These are phyloP conservation scores for Pichia ethanolica DNA, from an alignment of 805 yeast genomes.

Conservation along the genomic window DNA sequence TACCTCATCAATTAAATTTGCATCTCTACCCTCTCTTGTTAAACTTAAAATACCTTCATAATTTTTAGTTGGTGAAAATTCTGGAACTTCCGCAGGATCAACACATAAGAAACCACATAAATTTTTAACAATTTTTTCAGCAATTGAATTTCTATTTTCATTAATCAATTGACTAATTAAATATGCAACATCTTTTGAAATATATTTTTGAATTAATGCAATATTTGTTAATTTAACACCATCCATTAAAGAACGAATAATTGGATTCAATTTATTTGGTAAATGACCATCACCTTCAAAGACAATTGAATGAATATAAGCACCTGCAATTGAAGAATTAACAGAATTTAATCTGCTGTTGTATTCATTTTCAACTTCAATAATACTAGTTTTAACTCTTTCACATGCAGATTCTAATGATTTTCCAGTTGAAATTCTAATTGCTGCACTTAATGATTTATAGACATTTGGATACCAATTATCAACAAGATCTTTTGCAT, in stretches of 20 bases:
- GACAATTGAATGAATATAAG: slow-evolving; percentile 26
- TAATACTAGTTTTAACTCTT: slow-evolving; percentile 57
- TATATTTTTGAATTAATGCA: slow-evolving; percentile 55
- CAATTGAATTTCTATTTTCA: slow-evolving; percentile 59
- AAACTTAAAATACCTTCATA: slow-evolving; percentile 61
- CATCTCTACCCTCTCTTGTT: slow-evolving; percentile 66
- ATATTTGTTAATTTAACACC: slow-evolving; percentile 74
- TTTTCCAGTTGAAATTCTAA: slow-evolving; percentile 62
- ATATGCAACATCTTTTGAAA: slow-evolving; percentile 61
- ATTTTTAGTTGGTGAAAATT: slow-evolving; percentile 59
- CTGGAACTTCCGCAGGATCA: slow-evolving; percentile 94
- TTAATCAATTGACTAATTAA: slow-evolving; percentile 54
- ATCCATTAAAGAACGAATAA: slow-evolving; percentile 87
- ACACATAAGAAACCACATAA: slow-evolving; percentile 90
- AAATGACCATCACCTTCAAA: slow-evolving; percentile 49
- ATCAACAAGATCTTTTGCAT: slow-evolving; percentile 61
- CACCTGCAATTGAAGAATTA: slow-evolving; percentile 70
- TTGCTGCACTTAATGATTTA: slow-evolving; percentile 55
- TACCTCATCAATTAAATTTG: slow-evolving; percentile 21
- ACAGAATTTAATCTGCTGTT: slow-evolving; percentile 50
- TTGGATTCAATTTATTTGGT: slow-evolving; percentile 85
- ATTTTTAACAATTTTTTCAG: slow-evolving; percentile 84
- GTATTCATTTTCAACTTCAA: slow-evolving; percentile 54
- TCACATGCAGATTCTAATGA: slow-evolving; percentile 73
- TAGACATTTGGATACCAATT: slow-evolving; percentile 62